Evolutionary conservation across 495 filamentous ascomycete species (phyloP).

Genomic region (Hyaloscypha hepaticicola): DNA sequence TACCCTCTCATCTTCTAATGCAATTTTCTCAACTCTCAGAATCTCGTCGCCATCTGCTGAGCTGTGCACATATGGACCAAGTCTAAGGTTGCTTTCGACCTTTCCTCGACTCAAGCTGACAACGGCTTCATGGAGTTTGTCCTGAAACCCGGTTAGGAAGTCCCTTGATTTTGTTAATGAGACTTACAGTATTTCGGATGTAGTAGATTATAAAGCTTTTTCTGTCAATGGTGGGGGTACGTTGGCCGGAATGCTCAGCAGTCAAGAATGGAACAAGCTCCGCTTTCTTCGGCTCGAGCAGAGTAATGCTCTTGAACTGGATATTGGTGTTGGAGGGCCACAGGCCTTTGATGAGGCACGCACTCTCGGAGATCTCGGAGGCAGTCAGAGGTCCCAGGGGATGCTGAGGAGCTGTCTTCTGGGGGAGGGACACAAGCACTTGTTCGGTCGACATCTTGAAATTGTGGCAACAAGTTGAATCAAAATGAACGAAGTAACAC

Average conservation of each 20-base stretch:
- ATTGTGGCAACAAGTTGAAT: neutral
- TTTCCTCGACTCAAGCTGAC: slow-evolving; percentile 52
- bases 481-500: neutral
- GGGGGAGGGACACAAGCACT: slow-evolving; percentile 20
- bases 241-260: slow-evolving; percentile 43
- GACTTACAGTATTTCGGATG: slow-evolving; percentile 55
- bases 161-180: neutral
- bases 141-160: slow-evolving; percentile 35
- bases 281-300: slow-evolving; percentile 64
- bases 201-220: slow-evolving; percentile 62
- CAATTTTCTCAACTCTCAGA: slow-evolving; percentile 54
- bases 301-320: slow-evolving; percentile 65
- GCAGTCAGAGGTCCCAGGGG: slow-evolving; percentile 60
- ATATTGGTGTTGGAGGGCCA: slow-evolving; percentile 51
- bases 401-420: slow-evolving; percentile 40
- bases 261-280: slow-evolving; percentile 47
- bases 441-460: slow-evolving; percentile 23
- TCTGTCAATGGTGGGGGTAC: slow-evolving; percentile 47
- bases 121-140: slow-evolving; percentile 66
- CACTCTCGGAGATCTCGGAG: slow-evolving; percentile 51
- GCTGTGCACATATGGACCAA: slow-evolving; percentile 56
- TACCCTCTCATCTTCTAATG: slow-evolving; percentile 55
- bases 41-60: slow-evolving; percentile 61
- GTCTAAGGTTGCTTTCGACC: slow-evolving; percentile 58
- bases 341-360: slow-evolving; percentile 41